Base-by-base conservation (phyloP, 306 rosid genomes). In the Prunus campanulata region DNA sequence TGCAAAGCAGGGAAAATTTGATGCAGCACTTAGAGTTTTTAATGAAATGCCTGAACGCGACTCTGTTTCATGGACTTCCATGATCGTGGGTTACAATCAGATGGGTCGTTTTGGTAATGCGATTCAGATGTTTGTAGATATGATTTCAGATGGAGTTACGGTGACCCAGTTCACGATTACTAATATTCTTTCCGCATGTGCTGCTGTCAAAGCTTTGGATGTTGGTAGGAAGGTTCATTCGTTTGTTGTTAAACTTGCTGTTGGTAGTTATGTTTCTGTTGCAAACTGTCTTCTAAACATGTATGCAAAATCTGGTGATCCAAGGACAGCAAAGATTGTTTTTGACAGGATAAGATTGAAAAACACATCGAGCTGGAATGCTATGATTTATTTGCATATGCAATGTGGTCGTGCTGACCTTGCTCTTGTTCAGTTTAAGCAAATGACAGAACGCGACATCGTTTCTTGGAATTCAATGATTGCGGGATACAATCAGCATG, bases 11-110 rank as follows among this genome's bases (percentile, higher is more conserved):
- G 97, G 97, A 1, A 75, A 85, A 83, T 75, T 91, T 15, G 86
- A 86, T 22, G 62, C 67, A 25, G 92, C 96, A 18, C 84, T 80
- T 35, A 72, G 22, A 3, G 52, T 91, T 51, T 87, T 94, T 57
- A 71, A 83, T 22, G 87, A 78, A 77, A 92, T 92, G 84, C 95
- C 97, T 3, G 80, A 90, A 12, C 96, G 83, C 3, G 97, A 94
- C 74, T 87, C 95, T 4, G 98, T 94, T 42, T 91, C 98, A 1
- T 94, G 96, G 98, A 94, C 93, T 66, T 75, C 88, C 0, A 83
- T 91, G 83, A 91, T 91, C 3, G 96, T 83, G 71, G 91, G 91
- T 14, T 94, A 89, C 55, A 89, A 91, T 81, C 91, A 80, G 52
- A 77, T 77, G 84, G 96, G 93, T 61, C 83, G 32, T 52, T 91